These are phyloP conservation scores for Malassezia psittaci DNA, from an alignment of 1,284 basidiomycete genomes.

Conservation along the genomic window DNA sequence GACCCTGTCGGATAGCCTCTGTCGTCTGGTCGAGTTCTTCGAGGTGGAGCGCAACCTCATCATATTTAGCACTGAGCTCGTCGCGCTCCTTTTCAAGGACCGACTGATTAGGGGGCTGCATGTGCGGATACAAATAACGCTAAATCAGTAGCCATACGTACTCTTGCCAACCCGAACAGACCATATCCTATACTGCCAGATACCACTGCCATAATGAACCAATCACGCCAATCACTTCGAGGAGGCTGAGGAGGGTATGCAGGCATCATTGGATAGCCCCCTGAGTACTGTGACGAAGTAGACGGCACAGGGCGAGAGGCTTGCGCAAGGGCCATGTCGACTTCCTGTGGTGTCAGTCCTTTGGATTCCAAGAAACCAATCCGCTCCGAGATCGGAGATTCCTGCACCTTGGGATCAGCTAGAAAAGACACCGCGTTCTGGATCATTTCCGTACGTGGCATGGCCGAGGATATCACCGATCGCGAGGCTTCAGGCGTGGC, in stretches of 20 bases:
- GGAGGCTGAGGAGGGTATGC: slow-evolving; percentile 18
- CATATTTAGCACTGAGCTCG: slow-evolving; percentile 78
- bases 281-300: slow-evolving; percentile 4
- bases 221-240: slow-evolving; percentile 40
- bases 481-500: background rate
- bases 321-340: slow-evolving; percentile 69
- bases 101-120: slow-evolving; percentile 75
- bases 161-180: slow-evolving; percentile 71
- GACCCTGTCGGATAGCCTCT: slow-evolving; percentile 60
- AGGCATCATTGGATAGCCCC: slow-evolving; percentile 21
- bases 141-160: slow-evolving; percentile 51
- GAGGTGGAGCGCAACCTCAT: slow-evolving; percentile 64
- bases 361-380: slow-evolving; percentile 90
- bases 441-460: slow-evolving; percentile 37
- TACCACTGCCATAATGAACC: slow-evolving; percentile 73
- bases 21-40: slow-evolving; percentile 71
- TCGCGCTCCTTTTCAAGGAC: slow-evolving; percentile 82
- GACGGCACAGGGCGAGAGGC: slow-evolving; percentile 12
- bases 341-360: slow-evolving; percentile 71
- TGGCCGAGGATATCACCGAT: background rate
- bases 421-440: slow-evolving; percentile 41
- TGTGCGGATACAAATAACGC: slow-evolving; percentile 86
- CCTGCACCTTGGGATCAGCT: slow-evolving; percentile 52
- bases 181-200: slow-evolving; percentile 83
- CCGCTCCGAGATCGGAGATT: slow-evolving; percentile 69